A percentile compares a stretch with the other conserved stretches of the same genome.
phyloP scores from a whole-genome alignment of 2,329 filamentous ascomycete genomes.

The Sodiomyces alkalinus region DNA sequence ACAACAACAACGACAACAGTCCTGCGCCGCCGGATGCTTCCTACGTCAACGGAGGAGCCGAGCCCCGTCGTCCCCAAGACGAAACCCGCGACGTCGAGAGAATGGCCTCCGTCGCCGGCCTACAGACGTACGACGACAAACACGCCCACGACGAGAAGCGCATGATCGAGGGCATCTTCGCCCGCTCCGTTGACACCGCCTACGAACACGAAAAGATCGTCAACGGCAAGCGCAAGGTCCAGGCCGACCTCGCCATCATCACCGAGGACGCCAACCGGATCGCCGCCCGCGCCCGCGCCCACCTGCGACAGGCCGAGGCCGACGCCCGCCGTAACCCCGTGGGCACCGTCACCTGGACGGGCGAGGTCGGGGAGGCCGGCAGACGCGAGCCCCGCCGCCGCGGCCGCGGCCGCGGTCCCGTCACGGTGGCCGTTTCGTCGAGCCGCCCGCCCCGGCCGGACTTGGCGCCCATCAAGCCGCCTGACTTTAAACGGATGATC shows the following conservation, averaged over 20 bases:
- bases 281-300: constrained; percentile 61
- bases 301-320: constrained; percentile 58
- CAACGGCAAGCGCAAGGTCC: constrained; percentile 54
- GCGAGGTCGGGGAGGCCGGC: constrained; percentile 64
- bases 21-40: constrained; percentile 5
- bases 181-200: constrained; percentile 75
- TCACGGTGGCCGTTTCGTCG: constrained; percentile 38
- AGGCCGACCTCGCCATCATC: constrained; percentile 64
- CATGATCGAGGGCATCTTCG: constrained; percentile 80
- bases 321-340: constrained; percentile 58
- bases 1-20: too few relatives aligned
- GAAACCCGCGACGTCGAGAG: constrained; percentile 30
- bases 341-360: constrained; percentile 89
- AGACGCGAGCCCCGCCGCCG: constrained; percentile 43
- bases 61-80: too few relatives aligned
- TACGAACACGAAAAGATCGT: constrained; percentile 89
- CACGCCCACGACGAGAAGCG: constrained; percentile 49
- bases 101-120: constrained; percentile 44
- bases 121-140: constrained; percentile 47
- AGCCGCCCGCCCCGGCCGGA: too few relatives aligned
- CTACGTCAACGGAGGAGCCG: constrained; percentile 4
- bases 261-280: constrained; percentile 69
- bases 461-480: too few relatives aligned
- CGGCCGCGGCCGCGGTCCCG: constrained; percentile 29
- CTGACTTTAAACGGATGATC: constrained; percentile 60